Base-by-base conservation (phyloP, 2,329 filamentous ascomycete species). In the Fusarium circinatum region DNA sequence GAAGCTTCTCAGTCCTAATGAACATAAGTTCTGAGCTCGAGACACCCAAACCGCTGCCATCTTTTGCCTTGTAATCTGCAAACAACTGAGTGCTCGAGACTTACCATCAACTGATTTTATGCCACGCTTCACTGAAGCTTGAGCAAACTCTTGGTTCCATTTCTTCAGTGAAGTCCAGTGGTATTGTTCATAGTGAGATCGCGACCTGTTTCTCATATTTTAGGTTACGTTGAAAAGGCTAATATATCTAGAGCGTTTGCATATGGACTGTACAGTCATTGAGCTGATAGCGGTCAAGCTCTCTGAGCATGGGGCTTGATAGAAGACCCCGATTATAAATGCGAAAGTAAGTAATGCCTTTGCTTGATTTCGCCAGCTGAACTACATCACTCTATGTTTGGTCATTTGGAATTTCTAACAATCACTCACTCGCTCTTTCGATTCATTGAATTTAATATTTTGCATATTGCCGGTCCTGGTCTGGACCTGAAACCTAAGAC, bases 261-360 rank as follows among this genome's bases (percentile, higher is more conserved):
- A 63, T 26, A 49, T 70, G 1, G 41, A 59, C 2, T 61, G 42
- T 20, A 42, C 54, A 3, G 44, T 65, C 11, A 47, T 60, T n/a
- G 56, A 70, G 11, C 34, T 18, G 6, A 34, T 42, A 1, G 42
- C 51, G 6, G n/a, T 57, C 5, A 30, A 6, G 38, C 24, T 12
- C n/a, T 28, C 54, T n/a, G 22, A 51, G 1, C 6, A 52, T 13
- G 32, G 9, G 14, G 32, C 14, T 34, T 34, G 32, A n/a, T n/a
- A n/a, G n/a, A n/a, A n/a, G n/a, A 34, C 32, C 7, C 32, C 32
- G 32, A 34, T 6, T 34, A 4, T 34, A 8, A 34, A n/a, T n/a
- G n/a, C n/a, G n/a, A n/a, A n/a, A n/a, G n/a, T n/a, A n/a, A n/a
- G n/a, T n/a, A n/a, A n/a, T n/a, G n/a, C n/a, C n/a, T n/a, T n/a